Conservation (phyloP, 176 grass and related monocot species). For the Zea luxurians region DNA sequence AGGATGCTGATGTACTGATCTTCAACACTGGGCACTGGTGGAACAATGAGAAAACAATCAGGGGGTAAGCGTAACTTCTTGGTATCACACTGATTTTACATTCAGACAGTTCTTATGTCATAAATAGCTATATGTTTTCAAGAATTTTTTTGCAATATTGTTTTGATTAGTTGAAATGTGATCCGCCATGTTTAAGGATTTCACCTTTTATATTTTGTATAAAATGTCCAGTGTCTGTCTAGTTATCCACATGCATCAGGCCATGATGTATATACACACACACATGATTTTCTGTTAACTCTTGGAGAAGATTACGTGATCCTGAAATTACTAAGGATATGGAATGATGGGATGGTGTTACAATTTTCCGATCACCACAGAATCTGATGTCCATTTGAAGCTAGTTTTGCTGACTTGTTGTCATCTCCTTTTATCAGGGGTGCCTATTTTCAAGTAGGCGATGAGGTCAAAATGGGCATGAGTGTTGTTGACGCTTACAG, state of each 20-base stretch:
- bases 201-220: not conserved
- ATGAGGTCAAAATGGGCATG: conserved; percentile 84
- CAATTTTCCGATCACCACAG: not conserved
- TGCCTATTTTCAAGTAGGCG: conserved; percentile 80
- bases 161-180: not conserved
- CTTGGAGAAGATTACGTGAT: not conserved
- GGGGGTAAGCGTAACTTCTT: conserved; percentile 48
- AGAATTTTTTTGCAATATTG: not conserved
- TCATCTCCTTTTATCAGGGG: conserved; percentile 48
- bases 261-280: not conserved
- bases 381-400: not conserved
- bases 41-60: conserved; percentile 82
- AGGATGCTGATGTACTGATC: conserved; percentile 73
- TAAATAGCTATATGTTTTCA: not conserved
- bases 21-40: conserved; percentile 96
- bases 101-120: not conserved
- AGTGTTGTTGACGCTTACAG: conserved; percentile 61
- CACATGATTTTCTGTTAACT: not conserved
- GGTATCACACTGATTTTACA: not conserved
- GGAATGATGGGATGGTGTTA: not conserved
- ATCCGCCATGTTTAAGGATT: not conserved
- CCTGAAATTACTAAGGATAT: not conserved
- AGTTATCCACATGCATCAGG: not conserved
- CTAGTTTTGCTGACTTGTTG: conserved; percentile 14
- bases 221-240: not conserved